Base-by-base conservation (phyloP, 2,329 filamentous ascomycete species). In the Diaporthe caulivora region DNA sequence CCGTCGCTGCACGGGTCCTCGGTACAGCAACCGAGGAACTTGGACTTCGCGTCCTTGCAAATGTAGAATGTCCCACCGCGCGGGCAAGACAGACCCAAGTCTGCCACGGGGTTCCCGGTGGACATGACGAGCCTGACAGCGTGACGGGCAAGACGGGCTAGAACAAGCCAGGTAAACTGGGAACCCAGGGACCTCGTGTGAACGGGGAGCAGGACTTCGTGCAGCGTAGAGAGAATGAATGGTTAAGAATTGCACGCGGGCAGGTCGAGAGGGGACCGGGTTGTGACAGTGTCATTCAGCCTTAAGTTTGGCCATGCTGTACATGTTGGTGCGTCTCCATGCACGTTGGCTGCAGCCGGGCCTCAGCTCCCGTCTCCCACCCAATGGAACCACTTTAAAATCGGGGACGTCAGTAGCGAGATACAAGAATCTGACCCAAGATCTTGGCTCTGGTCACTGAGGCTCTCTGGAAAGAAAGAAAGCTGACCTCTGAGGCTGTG, bases 11-110 rank as follows among this genome's bases (percentile, higher is more conserved):
- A 84, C 2, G 84, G 83, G 71, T 86, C 76, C 29, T 78, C 76
- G 26, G 78, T 76, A 76, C 84, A 86, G 75, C 84, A 86, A 40
- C 84, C 84, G 51, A 86, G 70, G 74, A 85, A 86, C 29, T 80
- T 79, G 1, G 76, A 73, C 2, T 72, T 75, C 37, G 79, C 79
- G 1, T 77, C 77, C 9, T 72, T 65, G 75, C 84, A 84, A 74
- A 84, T 76, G 77, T 84, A 84, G 42, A 85, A 84, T 1, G 73
- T 40, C 11, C 81, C 80, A 7, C 78, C 78, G 1, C 71, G 47
- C 0, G 80, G 80, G 47, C 84, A 85, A 7, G 53, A 69, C n/a
- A 75, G 54, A 29, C 74, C 72, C 58, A 77, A 49, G 42, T 53
- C 55, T 37, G 44, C 31, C 13, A 53, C 60, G 24, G 47, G 24